These are phyloP conservation scores for Dioscorea cayenensis DNA, from an alignment of 116 monocot species.

Conservation along the genomic window DNA sequence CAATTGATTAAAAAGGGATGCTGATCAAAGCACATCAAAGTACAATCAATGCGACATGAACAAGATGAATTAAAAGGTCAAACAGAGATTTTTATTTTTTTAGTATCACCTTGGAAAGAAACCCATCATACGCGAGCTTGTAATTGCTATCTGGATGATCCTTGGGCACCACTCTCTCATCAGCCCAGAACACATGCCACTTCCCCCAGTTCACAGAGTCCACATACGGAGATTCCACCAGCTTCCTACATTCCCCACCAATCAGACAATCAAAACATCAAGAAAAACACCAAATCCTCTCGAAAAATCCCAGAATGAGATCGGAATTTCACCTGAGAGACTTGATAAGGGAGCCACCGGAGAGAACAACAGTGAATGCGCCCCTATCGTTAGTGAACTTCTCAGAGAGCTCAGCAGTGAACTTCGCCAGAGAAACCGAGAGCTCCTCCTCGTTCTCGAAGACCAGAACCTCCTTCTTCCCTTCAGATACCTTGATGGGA, in stretches of 20 bases:
- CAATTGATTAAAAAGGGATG: no score
- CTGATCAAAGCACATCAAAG: no score
- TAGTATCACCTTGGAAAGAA: slow-evolving; percentile 59
- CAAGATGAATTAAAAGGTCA: not conserved
- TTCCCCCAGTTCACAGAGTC: slow-evolving; percentile 71
- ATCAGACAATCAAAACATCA: not conserved
- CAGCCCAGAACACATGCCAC: slow-evolving; percentile 96
- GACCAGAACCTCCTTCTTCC: slow-evolving; percentile 16
- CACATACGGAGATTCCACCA: slow-evolving; percentile 58
- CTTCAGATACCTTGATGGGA: slow-evolving; percentile 1
- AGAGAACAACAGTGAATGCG: slow-evolving; percentile 74
- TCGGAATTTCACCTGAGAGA: slow-evolving; percentile 39
- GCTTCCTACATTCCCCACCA: slow-evolving; percentile 41
- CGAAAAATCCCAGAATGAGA: not conserved
- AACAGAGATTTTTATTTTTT: not conserved
- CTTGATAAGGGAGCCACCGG: slow-evolving; percentile 82
- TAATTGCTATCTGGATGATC: slow-evolving; percentile 77
- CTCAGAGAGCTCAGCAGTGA: slow-evolving; percentile 59
- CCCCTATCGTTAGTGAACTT: slow-evolving; percentile 49
- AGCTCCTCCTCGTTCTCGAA: slow-evolving; percentile 62
- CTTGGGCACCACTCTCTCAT: slow-evolving; percentile 86
- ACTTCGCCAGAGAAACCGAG: slow-evolving; percentile 54
- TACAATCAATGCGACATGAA: not conserved
- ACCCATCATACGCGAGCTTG: slow-evolving; percentile 69
- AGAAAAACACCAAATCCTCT: not conserved